These are phyloP conservation scores for Thalassiosira sp. DNA, from an alignment of 352 stramenopile genomes.

Conservation along the genomic window DNA sequence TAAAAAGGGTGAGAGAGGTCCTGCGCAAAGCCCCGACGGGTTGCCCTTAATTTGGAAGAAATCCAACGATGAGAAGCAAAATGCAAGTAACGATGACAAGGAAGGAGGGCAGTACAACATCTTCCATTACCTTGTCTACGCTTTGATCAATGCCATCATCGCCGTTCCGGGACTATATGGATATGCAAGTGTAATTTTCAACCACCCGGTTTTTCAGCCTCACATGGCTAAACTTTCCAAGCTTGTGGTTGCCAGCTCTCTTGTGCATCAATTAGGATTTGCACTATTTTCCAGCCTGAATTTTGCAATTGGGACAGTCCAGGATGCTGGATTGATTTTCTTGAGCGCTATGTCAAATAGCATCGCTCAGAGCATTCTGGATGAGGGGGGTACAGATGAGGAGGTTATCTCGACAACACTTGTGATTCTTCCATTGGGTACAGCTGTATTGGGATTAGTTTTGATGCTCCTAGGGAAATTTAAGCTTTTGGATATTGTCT, in stretches of 20 bases:
- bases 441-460: slow-evolving; percentile 85
- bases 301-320: slow-evolving; percentile 92
- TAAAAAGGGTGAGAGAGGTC: neutral
- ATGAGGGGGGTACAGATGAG: slow-evolving; percentile 48
- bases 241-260: slow-evolving; percentile 90
- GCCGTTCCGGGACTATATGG: slow-evolving; percentile 92
- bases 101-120: slow-evolving; percentile 20
- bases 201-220: slow-evolving; percentile 85
- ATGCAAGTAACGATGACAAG: neutral
- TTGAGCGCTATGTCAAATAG: slow-evolving; percentile 88
- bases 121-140: slow-evolving; percentile 52
- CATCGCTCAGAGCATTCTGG: slow-evolving; percentile 85
- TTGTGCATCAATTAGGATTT: slow-evolving; percentile 90
- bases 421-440: slow-evolving; percentile 87
- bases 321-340: slow-evolving; percentile 92
- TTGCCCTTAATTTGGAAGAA: slow-evolving; percentile 14
- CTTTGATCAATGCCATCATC: slow-evolving; percentile 90
- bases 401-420: slow-evolving; percentile 86
- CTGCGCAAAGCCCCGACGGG: neutral
- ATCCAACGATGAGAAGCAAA: neutral
- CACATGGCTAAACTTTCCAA: slow-evolving; percentile 75
- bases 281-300: slow-evolving; percentile 87
- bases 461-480: slow-evolving; percentile 89
- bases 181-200: slow-evolving; percentile 91
- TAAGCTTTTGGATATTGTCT: slow-evolving; percentile 88